These are phyloP conservation scores for Phytophthora brassicae DNA, from an alignment of 352 stramenopile genomes.

Conservation along the genomic window DNA sequence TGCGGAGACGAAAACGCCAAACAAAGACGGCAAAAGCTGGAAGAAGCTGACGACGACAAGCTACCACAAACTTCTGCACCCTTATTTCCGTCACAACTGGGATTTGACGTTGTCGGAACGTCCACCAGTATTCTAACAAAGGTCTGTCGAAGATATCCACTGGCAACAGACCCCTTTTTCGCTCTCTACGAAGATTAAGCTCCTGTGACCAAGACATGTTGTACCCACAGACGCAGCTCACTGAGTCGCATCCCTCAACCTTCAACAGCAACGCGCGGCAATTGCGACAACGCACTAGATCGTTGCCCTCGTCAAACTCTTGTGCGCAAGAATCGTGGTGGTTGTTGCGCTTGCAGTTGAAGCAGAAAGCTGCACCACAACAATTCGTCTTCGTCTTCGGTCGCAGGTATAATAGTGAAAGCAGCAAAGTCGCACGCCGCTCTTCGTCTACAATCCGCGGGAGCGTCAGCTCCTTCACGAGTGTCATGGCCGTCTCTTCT, in stretches of 20 bases:
- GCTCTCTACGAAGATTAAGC: conserved; percentile 9
- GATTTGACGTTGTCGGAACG: background rate
- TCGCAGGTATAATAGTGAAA: conserved; percentile 37
- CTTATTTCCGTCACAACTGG: conserved; percentile 10
- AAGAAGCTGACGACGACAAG: background rate
- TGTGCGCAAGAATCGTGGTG: conserved; percentile 35
- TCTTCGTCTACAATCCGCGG: conserved; percentile 38
- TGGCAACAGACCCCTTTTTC: conserved; percentile 23
- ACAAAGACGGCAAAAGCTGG: conserved; percentile 3
- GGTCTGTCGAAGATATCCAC: conserved; percentile 35
- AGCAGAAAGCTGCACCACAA: conserved; percentile 46
- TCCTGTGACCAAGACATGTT: conserved; percentile 44
- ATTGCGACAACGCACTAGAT: conserved; percentile 42
- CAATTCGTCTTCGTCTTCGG: conserved; percentile 38
- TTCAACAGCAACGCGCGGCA: conserved; percentile 52
- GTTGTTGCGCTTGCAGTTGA: conserved; percentile 47
- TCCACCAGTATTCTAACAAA: conserved; percentile 13
- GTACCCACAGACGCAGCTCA: conserved; percentile 51
- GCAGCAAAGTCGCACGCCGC: conserved; percentile 40
- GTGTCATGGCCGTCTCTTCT: conserved; percentile 9
- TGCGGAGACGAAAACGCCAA: conserved; percentile 20
- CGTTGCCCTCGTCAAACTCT: conserved; percentile 24
- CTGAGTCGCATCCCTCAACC: conserved; percentile 49
- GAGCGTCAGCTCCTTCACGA: conserved; percentile 20
- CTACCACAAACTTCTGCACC: conserved; percentile 1